Conservation (phyloP, 192 early-diverging fungal species). For the Borealophlyctis nickersoniae region DNA sequence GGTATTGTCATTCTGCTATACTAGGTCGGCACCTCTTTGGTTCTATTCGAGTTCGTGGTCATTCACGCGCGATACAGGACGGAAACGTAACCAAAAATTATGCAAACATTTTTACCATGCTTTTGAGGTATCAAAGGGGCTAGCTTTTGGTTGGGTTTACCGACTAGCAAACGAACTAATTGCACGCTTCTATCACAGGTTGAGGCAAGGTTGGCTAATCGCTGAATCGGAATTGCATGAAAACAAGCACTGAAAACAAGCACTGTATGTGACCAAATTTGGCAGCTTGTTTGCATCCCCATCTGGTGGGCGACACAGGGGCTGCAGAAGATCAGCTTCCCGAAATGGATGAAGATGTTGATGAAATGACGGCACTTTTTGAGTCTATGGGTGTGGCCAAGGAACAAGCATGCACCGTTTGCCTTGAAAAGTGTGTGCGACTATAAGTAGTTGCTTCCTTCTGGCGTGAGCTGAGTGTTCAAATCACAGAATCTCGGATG, state of each 20-base stretch:
- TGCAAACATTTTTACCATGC: constrained; percentile 32
- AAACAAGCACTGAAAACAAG: too few relatives aligned
- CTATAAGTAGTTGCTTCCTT: background rate
- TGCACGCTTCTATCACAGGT: too few relatives aligned
- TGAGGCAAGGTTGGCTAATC: too few relatives aligned
- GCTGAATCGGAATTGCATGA: too few relatives aligned
- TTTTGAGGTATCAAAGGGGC: constrained; percentile 26
- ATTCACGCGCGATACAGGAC: too few relatives aligned
- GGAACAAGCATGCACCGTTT: constrained; percentile 23
- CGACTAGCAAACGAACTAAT: too few relatives aligned
- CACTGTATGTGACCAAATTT: too few relatives aligned
- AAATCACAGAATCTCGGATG: background rate
- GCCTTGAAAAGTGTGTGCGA: constrained; percentile 25
- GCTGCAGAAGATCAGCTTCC: background rate
- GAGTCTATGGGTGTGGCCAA: constrained; percentile 13
- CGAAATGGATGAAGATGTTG: constrained; percentile 15
- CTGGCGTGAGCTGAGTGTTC: background rate
- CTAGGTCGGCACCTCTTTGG: too few relatives aligned
- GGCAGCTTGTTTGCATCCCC: background rate
- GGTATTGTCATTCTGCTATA: constrained; percentile 1
- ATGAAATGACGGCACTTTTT: constrained; percentile 28
- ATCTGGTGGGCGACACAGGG: background rate
- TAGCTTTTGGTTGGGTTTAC: too few relatives aligned
- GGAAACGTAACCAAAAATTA: too few relatives aligned
- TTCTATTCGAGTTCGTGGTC: too few relatives aligned